phyloP scores from a whole-genome alignment of 331 rosid species.

The Acacia concinna region DNA sequence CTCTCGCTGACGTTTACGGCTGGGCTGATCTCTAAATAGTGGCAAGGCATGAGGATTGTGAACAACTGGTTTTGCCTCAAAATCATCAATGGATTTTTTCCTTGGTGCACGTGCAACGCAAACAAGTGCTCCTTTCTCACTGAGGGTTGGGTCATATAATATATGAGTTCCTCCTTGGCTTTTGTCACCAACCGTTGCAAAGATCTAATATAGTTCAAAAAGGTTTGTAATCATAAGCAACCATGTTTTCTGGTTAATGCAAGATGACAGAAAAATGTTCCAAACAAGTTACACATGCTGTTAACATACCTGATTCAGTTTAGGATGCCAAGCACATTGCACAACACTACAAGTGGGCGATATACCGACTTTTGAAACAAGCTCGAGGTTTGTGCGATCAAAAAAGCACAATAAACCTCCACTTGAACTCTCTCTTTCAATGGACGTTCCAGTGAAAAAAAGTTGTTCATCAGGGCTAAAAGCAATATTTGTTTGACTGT shows the following conservation, averaged over 20 bases:
- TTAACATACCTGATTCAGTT: slow-evolving; percentile 78
- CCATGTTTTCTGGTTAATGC: slow-evolving; percentile 20
- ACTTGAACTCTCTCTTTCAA: slow-evolving; percentile 75
- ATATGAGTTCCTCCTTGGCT: slow-evolving; percentile 93
- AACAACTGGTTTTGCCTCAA: slow-evolving; percentile 82
- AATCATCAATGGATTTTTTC: slow-evolving; percentile 86
- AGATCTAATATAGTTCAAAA: slow-evolving; percentile 47
- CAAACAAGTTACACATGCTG: slow-evolving; percentile 11
- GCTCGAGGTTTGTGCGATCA: slow-evolving; percentile 76
- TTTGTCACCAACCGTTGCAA: slow-evolving; percentile 86
- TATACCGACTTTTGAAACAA: slow-evolving; percentile 87
- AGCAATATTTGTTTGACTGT: slow-evolving; percentile 81
- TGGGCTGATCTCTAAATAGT: slow-evolving; percentile 87
- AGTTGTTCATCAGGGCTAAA: slow-evolving; percentile 94
- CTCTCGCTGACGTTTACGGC: slow-evolving; percentile 90
- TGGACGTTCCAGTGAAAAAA: slow-evolving; percentile 87
- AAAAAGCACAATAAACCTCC: slow-evolving; percentile 90
- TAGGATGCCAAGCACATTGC: slow-evolving; percentile 94
- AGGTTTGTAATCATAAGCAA: slow-evolving; percentile 17
- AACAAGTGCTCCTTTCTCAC: slow-evolving; percentile 97
- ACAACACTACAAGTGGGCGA: slow-evolving; percentile 86
- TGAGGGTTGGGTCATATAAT: slow-evolving; percentile 78
- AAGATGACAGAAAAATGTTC: slow-evolving; percentile 22
- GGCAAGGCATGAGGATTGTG: slow-evolving; percentile 96
- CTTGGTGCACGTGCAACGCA: slow-evolving; percentile 96